Evolutionary conservation across 345 rosid genomes (phyloP), one percentile per base, ranked within the genome.

Genomic region (Populus euphratica): DNA sequence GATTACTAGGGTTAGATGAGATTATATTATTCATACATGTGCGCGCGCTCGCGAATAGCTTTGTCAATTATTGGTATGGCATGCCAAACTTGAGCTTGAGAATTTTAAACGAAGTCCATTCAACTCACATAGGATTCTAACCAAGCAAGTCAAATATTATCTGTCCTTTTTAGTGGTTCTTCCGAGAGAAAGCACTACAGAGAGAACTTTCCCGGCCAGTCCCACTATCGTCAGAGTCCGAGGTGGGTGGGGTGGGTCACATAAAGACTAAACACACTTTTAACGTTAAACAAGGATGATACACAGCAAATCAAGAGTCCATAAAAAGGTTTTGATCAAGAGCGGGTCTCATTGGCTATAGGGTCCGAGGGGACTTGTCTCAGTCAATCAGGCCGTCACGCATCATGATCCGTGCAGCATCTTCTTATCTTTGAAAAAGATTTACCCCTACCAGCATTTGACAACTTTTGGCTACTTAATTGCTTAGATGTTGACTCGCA

Each of bases 71-170:
- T 86, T 84, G 85, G 83, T 52, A 49, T 27, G 73, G 5, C 39
- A 81, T 8, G 10, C 39, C 49, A 69, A 78, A 21, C 43, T 67
- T 38, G 66, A 66, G 72, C 10, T 59, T 72, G 50, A 38, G 50
- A 80, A 71, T 66, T 50, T 69, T 68, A 73, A 81, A 80, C 41
- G 50, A 76, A 76, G 89, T 79, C 85, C 84, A 73, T 75, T 81
- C 83, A 83, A 79, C 72, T 71, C 52, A 73, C 91, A 88, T 85
- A 85, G 91, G 91, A 88, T 88, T 88, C 91, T 77, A 78, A 80
- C 80, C 88, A 79, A 23, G 38, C 82, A 70, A 62, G 63, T 81
- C 87, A 73, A 84, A 82, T 77, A 84, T 70, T 50, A 27, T 65
- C 73, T 81, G 79, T 80, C 83, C 74, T 35, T 81, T 49, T 66